phyloP scores from a whole-genome alignment of 176 grass and related monocot species.

The Ensete glaucum region DNA sequence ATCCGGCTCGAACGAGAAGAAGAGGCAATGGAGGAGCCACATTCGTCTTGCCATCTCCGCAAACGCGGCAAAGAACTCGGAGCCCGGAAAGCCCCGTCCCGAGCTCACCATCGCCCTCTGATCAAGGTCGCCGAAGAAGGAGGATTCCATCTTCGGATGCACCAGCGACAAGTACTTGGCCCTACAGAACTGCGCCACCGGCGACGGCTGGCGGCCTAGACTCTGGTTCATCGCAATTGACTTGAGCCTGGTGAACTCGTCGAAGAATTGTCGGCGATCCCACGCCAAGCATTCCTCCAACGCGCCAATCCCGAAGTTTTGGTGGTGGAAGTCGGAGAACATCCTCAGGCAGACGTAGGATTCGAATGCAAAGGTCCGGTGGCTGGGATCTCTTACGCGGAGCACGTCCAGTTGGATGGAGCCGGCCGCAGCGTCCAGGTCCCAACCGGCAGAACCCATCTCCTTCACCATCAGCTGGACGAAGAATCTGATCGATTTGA shows the following conservation, averaged over 20 bases:
- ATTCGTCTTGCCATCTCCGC: slow-evolving; percentile 4
- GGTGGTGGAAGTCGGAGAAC: slow-evolving; percentile 53
- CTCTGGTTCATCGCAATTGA: background rate
- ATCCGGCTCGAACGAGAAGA: slow-evolving; percentile 5
- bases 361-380: slow-evolving; percentile 46
- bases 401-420: slow-evolving; percentile 43
- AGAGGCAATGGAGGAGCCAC: slow-evolving; percentile 20
- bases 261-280: slow-evolving; percentile 52
- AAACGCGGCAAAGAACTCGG: background rate
- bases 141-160: slow-evolving; percentile 12
- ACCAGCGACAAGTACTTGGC: slow-evolving; percentile 8
- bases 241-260: slow-evolving; percentile 49
- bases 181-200: slow-evolving; percentile 7
- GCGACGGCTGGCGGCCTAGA: background rate
- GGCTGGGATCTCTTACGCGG: slow-evolving; percentile 8
- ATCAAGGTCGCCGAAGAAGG: slow-evolving; percentile 4
- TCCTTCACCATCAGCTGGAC: slow-evolving; percentile 30
- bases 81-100: background rate
- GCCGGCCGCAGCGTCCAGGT: slow-evolving; percentile 28
- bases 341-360: slow-evolving; percentile 60
- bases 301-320: slow-evolving; percentile 28
- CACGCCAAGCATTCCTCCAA: slow-evolving; percentile 16
- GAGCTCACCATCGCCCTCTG: slow-evolving; percentile 1
- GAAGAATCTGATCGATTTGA: slow-evolving; percentile 44
- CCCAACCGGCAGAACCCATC: slow-evolving; percentile 66